phyloP scores from a whole-genome alignment of 192 early-diverging fungal species.

The Paraglomus brasilianum region DNA sequence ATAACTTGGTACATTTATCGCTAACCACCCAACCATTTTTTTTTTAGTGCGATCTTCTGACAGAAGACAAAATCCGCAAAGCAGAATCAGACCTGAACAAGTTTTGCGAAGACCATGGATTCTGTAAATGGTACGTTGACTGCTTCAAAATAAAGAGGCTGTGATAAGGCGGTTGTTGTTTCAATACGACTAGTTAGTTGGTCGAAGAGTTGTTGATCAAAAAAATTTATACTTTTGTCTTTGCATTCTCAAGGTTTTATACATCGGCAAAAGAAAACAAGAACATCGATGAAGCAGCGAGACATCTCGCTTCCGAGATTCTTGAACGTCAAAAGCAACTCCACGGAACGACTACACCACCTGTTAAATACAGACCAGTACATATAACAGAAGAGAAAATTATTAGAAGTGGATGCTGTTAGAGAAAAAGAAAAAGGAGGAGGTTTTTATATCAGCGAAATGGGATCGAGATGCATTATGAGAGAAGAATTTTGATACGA shows the following conservation, averaged over 20 bases:
- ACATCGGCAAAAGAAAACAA: slow-evolving; percentile 64
- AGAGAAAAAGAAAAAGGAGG: too few relatives aligned
- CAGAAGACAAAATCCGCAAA: slow-evolving; percentile 34
- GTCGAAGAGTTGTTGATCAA: neutral
- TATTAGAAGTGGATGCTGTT: too few relatives aligned
- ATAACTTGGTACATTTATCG: neutral
- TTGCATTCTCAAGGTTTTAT: slow-evolving; percentile 45
- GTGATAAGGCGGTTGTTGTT: too few relatives aligned
- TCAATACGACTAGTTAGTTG: too few relatives aligned
- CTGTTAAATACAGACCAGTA: too few relatives aligned
- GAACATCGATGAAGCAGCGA: slow-evolving; percentile 60
- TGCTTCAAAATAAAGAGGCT: too few relatives aligned
- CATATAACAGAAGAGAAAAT: too few relatives aligned
- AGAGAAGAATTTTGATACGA: too few relatives aligned
- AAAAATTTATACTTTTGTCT: neutral
- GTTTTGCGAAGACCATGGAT: slow-evolving; percentile 54
- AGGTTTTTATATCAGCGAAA: too few relatives aligned
- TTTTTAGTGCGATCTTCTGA: slow-evolving; percentile 45
- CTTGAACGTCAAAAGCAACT: slow-evolving; percentile 36
- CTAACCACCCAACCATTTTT: neutral
- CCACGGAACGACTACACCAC: neutral
- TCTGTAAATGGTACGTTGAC: slow-evolving; percentile 48
- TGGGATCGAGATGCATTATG: too few relatives aligned
- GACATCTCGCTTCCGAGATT: slow-evolving; percentile 46
- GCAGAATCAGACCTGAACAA: slow-evolving; percentile 44